Evolutionary conservation across 805 yeast species (phyloP).

Genomic region (Saccharomycopsis guyanensis): DNA sequence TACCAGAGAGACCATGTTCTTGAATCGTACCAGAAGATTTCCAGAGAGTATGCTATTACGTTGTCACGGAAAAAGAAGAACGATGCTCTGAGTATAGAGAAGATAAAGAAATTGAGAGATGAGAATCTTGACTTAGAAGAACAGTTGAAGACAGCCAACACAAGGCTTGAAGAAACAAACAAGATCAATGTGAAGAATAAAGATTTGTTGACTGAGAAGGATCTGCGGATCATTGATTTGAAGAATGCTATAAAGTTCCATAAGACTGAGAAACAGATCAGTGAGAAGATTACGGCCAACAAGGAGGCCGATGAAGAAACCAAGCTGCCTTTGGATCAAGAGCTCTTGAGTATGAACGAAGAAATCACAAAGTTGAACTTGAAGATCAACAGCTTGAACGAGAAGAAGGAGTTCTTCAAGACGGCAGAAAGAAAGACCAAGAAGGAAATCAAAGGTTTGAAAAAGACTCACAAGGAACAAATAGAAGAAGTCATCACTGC

Average conservation of each 20-base stretch:
- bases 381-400: neutral
- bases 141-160: neutral
- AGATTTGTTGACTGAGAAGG: constrained; percentile 7
- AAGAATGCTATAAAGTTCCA: constrained; percentile 1
- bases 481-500: neutral
- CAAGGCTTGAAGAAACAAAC: neutral
- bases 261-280: constrained; percentile 4
- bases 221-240: constrained; percentile 7
- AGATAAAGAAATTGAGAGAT: constrained; percentile 14
- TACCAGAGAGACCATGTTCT: constrained; percentile 1
- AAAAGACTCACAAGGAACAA: neutral
- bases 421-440: neutral
- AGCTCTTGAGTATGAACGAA: neutral
- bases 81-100: constrained; percentile 8
- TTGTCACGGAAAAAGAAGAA: constrained; percentile 8
- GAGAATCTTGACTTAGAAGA: constrained; percentile 19
- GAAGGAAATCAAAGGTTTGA: neutral
- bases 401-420: constrained; percentile 6
- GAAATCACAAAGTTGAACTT: constrained; percentile 1
- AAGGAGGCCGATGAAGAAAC: neutral
- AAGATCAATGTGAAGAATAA: neutral
- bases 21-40: constrained; percentile 6
- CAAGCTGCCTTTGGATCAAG: constrained; percentile 1
- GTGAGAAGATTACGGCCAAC: neutral
- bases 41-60: constrained; percentile 10